These are phyloP conservation scores for Turnera subulata DNA, from an alignment of 345 rosid genomes.

Conservation along the genomic window DNA sequence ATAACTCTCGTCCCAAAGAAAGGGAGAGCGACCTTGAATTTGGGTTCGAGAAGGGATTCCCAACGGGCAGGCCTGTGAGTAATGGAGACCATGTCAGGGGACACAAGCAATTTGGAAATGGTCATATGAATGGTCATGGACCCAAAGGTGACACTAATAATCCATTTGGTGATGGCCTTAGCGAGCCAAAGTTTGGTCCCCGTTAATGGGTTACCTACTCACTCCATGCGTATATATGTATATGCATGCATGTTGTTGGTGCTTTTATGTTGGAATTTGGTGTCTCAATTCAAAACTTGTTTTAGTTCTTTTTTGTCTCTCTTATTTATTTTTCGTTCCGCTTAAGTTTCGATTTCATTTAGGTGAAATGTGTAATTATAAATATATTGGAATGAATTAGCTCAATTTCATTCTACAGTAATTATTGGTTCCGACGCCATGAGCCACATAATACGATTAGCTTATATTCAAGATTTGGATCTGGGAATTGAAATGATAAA, in stretches of 20 bases:
- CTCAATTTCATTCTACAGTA: too few relatives aligned
- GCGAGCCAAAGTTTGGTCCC: conserved; percentile 11
- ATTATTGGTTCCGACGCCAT: too few relatives aligned
- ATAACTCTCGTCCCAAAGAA: conserved; percentile 2
- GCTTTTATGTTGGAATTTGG: background rate
- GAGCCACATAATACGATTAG: too few relatives aligned
- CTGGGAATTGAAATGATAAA: too few relatives aligned
- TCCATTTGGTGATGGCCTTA: background rate
- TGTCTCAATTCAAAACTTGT: background rate
- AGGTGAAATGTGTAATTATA: background rate
- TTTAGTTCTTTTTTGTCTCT: background rate
- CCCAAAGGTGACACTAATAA: background rate
- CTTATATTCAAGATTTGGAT: too few relatives aligned
- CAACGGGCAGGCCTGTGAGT: conserved; percentile 16
- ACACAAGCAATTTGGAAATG: conserved; percentile 20
- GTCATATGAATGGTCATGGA: background rate
- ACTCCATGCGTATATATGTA: background rate
- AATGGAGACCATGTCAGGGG: conserved; percentile 22
- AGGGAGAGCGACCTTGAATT: conserved; percentile 29
- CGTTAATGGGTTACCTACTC: background rate
- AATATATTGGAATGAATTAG: too few relatives aligned
- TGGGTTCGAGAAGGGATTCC: conserved; percentile 39
- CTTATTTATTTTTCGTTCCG: background rate
- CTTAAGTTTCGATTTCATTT: background rate
- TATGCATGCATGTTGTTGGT: background rate